Base-by-base conservation (phyloP, 352 stramenopile species). In the Phytophthora ramorum region DNA sequence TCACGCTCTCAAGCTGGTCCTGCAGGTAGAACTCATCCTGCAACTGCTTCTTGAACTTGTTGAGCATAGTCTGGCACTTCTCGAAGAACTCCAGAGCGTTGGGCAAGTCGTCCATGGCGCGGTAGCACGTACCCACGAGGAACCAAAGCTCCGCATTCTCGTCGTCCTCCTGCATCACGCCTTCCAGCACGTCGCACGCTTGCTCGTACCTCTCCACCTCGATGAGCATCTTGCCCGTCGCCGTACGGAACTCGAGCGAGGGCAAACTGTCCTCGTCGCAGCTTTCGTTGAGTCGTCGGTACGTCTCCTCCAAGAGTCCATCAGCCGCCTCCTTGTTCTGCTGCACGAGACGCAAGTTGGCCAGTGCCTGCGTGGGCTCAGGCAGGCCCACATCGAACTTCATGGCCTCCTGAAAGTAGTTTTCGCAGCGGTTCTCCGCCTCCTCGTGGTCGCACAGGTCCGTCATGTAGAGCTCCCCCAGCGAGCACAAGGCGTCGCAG, bases 391-490 rank as follows among this genome's bases (percentile, higher is more conserved):
- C 77, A 65, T 98, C 91, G 64, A 94, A 90, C 73, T 93, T 85
- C 66, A 98, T 83, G 34, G 96, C 95, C 26, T 93, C 77, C 50
- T 89, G 65, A 34, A 99, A 89, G 58, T 92, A 94, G 2, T 78
- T 77, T 75, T 99, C 95, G 71, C 97, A 99, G 37, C 87, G 82
- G 10, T 59, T 71, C 79, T 99, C 97, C 19, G 97, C 97, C 68
- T 98, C 89, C 58, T 96, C 77, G 71, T 91, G 75, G 67, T 94
- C 86, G 59, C 88, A 99, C 40, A 99, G 79, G 72, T 99, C 97
- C 24, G 97, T 99, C 85, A 99, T 95, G 76, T 98, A 99, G 16
- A 99, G 87, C 80, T 99, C 97, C 10, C 91, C 95, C 13, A 99
- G 81, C 7, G 89, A 93, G 78, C 96, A 99, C 74, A 97, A 97